phyloP scores from a whole-genome alignment of 192 early-diverging fungal genomes.

The Dissophora ornata region DNA sequence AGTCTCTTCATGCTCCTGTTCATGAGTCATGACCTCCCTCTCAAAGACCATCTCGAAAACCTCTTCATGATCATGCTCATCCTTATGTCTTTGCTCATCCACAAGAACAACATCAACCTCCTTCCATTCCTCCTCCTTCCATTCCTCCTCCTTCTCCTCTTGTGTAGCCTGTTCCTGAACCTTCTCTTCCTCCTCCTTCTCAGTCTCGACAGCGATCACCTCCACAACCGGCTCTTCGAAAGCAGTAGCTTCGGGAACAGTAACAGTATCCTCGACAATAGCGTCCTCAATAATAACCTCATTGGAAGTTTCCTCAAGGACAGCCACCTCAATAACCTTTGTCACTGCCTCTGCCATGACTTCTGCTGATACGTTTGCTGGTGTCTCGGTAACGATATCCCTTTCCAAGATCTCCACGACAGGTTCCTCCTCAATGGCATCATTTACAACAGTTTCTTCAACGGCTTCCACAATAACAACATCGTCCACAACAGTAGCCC shows the following conservation, averaged over 20 bases:
- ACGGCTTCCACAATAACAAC: background rate
- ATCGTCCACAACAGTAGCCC: background rate
- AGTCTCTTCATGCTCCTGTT: background rate
- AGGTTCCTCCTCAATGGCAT: too few species aligned
- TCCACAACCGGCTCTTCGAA: background rate
- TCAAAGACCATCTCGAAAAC: constrained; percentile 8
- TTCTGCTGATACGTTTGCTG: too few species aligned
- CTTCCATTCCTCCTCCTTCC: background rate
- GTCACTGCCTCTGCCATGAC: too few species aligned
- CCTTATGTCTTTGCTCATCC: constrained; percentile 3
- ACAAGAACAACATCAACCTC: constrained; percentile 1
- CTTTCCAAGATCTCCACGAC: too few species aligned
- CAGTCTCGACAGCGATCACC: background rate
- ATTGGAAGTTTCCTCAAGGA: background rate
- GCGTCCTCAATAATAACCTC: background rate
- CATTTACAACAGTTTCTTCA: too few species aligned
- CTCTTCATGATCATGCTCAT: constrained; percentile 8
- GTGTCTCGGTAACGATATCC: too few species aligned
- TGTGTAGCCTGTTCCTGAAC: background rate
- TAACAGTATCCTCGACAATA: background rate
- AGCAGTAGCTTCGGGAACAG: background rate
- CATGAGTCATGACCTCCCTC: background rate
- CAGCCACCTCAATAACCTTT: too few species aligned
- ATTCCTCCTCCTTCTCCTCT: constrained; percentile 6
- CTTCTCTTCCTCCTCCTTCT: background rate